A percentile compares a stretch with the other conserved stretches of the same genome.
These are phyloP conservation scores for Calycina herbarum DNA, from an alignment of 2,329 filamentous ascomycete genomes.

Conservation along the genomic window DNA sequence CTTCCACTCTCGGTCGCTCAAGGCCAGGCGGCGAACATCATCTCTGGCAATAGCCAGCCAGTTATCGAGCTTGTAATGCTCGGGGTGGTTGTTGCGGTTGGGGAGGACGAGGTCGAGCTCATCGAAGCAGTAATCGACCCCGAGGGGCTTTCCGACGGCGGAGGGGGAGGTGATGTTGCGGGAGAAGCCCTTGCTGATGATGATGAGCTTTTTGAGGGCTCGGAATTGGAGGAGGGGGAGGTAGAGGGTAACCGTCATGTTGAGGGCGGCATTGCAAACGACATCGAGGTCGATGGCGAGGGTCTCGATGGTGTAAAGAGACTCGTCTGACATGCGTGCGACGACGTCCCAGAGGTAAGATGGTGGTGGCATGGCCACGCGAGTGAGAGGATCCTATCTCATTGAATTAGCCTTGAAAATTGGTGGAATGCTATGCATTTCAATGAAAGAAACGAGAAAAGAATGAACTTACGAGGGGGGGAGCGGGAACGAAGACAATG, in stretches of 20 bases:
- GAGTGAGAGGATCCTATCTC: background rate
- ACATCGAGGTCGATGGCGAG: background rate
- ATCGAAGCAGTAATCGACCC: background rate
- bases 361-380: background rate
- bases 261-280: background rate
- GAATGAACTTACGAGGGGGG: background rate
- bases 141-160: background rate
- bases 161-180: background rate
- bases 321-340: background rate
- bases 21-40: background rate
- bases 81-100: background rate
- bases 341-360: background rate
- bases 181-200: background rate
- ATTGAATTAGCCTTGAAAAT: background rate
- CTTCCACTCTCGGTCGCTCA: background rate
- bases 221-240: background rate
- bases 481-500: background rate
- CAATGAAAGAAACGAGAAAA: background rate
- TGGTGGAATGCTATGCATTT: background rate
- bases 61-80: background rate
- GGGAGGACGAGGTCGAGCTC: background rate
- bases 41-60: background rate
- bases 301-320: background rate
- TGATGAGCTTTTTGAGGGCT: background rate
- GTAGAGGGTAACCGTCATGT: background rate